Conservation (phyloP, 2,329 filamentous ascomycete genomes). For the Cercospora nicotianae region DNA sequence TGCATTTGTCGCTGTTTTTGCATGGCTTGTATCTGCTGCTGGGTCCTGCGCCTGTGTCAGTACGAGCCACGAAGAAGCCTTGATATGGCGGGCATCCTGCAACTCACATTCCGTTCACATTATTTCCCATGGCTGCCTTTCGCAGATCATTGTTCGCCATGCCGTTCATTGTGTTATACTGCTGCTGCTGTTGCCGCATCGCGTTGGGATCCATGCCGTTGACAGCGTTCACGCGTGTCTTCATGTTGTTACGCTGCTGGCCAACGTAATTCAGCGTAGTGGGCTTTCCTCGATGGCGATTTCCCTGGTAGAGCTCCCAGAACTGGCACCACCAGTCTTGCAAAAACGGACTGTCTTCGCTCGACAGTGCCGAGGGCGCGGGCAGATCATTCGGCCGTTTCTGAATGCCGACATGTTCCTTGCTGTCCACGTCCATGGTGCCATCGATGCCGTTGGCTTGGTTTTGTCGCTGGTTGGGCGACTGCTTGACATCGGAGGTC, state of each 20-base stretch:
- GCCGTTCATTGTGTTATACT: slow-evolving; percentile 28
- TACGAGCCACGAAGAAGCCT: neutral
- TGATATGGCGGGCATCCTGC: neutral
- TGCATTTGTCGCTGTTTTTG: slow-evolving; percentile 57
- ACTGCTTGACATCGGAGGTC: slow-evolving; percentile 55
- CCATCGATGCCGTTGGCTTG: slow-evolving; percentile 69
- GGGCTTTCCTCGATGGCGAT: slow-evolving; percentile 64
- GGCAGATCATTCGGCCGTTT: slow-evolving; percentile 82
- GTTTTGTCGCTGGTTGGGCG: slow-evolving; percentile 59
- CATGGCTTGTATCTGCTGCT: slow-evolving; percentile 57
- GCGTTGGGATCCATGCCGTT: slow-evolving; percentile 63
- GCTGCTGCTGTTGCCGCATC: slow-evolving; percentile 34
- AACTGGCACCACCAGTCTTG: slow-evolving; percentile 97
- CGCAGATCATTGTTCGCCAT: slow-evolving; percentile 24
- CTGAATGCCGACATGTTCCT: slow-evolving; percentile 65
- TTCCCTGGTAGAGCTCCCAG: slow-evolving; percentile 90
- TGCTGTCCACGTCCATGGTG: slow-evolving; percentile 74
- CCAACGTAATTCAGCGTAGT: slow-evolving; percentile 33
- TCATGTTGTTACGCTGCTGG: slow-evolving; percentile 73
- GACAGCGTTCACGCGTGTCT: slow-evolving; percentile 65
- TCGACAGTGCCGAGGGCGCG: slow-evolving; percentile 65
- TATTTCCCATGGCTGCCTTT: slow-evolving; percentile 25
- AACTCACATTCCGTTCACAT: slow-evolving; percentile 28
- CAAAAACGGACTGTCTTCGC: slow-evolving; percentile 77
- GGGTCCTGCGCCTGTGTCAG: slow-evolving; percentile 30